Base-by-base conservation (phyloP, 2,329 filamentous ascomycete species). In the Nothophoma quercina region DNA sequence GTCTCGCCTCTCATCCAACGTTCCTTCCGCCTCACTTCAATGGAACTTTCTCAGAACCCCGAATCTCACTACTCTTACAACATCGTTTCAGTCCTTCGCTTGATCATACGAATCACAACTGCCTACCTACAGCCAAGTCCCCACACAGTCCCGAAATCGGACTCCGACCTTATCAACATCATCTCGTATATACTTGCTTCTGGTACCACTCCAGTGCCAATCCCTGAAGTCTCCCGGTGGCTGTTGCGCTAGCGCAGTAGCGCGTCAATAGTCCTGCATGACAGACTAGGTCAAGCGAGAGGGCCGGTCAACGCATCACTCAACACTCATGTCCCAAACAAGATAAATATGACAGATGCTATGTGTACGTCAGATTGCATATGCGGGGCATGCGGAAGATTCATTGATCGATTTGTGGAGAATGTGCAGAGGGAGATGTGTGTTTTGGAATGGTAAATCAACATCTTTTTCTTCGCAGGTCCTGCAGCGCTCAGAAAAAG, bases 241-340 rank as follows among this genome's bases (percentile, higher is more conserved):
- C 12, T 19, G 12, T 13, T 15, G 23, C 42, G 15, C 40, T 40
- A 51, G 28, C 22, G 8, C 23, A 35, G 21, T 53, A 43, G 50
- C 32, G 50, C 36, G 35, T 29, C 42, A 25, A 39, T 48, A 53
- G 50, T 46, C 9, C 36, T 7, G 9, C 21, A 29, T 22, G 42
- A 19, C 35, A 30, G 21, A 16, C 28, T 32, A 32, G 7, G 21
- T 21, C 29, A 33, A 47, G 43, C 43, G 49, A 51, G 35, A 28
- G 19, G n/a, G 35, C 23, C 16, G 15, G 16, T 10, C 29, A 36
- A 26, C 29, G 36, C 42, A 32, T 30, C 30, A 15, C 21, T 33
- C 43, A 22, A 48, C 19, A 15, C 25, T 36, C 42, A 42, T 46
- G 21, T 52, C 30, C 29, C 34, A 5, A 34, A 40, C 35, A 41